Percentiles rank a stretch among this genome's conserved stretches.
phyloP scores from a whole-genome alignment of 2,329 filamentous ascomycete genomes.

The Helotiales sp. region DNA sequence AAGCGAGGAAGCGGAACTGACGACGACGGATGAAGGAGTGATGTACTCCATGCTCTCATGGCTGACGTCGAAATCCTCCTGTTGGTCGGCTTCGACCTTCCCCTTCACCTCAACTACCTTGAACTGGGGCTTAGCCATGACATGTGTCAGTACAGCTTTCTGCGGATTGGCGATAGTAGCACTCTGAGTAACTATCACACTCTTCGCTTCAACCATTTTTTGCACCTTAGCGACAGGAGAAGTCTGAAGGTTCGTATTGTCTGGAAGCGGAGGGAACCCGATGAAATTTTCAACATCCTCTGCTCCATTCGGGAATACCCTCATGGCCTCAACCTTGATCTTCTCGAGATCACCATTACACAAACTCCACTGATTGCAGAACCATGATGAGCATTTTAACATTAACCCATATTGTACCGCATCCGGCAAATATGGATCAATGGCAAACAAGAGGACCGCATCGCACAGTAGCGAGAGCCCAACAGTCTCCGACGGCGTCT shows the following conservation, averaged over 20 bases:
- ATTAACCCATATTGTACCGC: background rate
- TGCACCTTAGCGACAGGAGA: background rate
- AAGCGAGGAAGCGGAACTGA: background rate
- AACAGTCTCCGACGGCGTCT: too few relatives aligned
- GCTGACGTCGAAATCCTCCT: background rate
- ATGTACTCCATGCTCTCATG: constrained; percentile 32
- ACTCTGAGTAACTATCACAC: background rate
- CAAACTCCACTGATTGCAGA: background rate
- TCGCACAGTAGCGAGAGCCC: too few relatives aligned
- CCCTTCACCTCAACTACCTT: background rate
- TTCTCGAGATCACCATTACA: background rate
- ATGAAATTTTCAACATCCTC: background rate
- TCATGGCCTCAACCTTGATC: background rate
- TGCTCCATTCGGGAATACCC: background rate
- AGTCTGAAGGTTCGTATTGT: background rate
- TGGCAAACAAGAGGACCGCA: too few relatives aligned
- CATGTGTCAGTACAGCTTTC: background rate
- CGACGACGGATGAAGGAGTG: background rate
- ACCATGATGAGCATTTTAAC: background rate
- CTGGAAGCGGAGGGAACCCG: too few relatives aligned
- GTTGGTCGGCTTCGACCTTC: background rate
- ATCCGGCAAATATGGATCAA: background rate
- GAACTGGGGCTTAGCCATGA: background rate
- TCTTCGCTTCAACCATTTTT: background rate
- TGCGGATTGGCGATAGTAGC: background rate